phyloP scores from a whole-genome alignment of 1,284 basidiomycete genomes.

The Thelephora terrestris region DNA sequence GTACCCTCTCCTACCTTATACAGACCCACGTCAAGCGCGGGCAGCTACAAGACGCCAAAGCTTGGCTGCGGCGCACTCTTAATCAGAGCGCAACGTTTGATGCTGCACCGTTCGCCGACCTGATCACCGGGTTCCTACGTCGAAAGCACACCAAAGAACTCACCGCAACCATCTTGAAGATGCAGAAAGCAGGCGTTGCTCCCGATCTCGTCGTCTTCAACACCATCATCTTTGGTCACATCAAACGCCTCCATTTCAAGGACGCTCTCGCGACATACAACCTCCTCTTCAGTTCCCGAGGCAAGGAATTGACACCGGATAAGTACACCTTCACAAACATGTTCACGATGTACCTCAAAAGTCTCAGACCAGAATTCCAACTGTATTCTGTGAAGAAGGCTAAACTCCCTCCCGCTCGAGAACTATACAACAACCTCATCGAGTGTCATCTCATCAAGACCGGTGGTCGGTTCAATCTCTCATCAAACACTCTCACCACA shows the following conservation, averaged over 20 bases:
- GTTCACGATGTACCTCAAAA: conserved; percentile 27
- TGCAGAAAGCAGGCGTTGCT: conserved; percentile 27
- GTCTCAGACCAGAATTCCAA: conserved; percentile 18
- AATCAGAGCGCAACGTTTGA: conserved; percentile 5
- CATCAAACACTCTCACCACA: conserved; percentile 23
- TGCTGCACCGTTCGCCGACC: conserved; percentile 25
- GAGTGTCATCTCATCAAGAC: conserved; percentile 21
- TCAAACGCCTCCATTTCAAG: conserved; percentile 22
- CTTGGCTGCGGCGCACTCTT: conserved; percentile 23
- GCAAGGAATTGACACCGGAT: conserved; percentile 26
- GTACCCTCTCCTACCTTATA: conserved; percentile 28
- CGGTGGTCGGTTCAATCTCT: conserved; percentile 6
- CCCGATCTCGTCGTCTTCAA: conserved; percentile 36
- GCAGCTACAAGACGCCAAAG: conserved; percentile 23
- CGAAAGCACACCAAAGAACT: conserved; percentile 22
- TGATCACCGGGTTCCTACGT: conserved; percentile 28
- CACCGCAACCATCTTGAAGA: conserved; percentile 27
- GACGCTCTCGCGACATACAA: conserved; percentile 35
- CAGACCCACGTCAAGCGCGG: conserved; percentile 26
- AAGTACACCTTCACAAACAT: conserved; percentile 34
- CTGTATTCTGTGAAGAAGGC: conserved; percentile 7
- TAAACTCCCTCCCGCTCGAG: conserved; percentile 26
- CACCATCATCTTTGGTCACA: conserved; percentile 31
- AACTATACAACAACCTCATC: conserved; percentile 40
- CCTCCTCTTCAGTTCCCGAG: conserved; percentile 24